Percentiles rank a stretch among this genome's conserved stretches.
Evolutionary conservation across 106 monocot species (phyloP).

Genomic region (Amphibolis antarctica): DNA sequence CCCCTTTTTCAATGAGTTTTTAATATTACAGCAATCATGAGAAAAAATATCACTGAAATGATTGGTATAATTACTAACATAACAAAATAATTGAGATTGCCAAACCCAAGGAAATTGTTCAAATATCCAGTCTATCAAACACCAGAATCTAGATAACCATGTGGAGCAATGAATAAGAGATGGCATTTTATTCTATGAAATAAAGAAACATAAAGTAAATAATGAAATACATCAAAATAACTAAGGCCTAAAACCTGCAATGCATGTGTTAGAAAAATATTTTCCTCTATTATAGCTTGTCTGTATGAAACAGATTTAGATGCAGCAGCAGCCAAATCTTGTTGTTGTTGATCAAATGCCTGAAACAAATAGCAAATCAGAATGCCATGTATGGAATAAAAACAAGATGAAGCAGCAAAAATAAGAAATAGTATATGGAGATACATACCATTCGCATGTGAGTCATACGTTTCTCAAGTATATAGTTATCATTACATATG

Average conservation of each 20-base stretch:
- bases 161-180: background rate
- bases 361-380: slow-evolving; percentile 16
- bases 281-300: slow-evolving; percentile 98
- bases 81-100: too few species aligned
- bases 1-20: too few species aligned
- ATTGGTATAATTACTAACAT: too few species aligned
- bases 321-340: slow-evolving; percentile 88
- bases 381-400: background rate
- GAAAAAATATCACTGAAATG: too few species aligned
- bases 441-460: slow-evolving; percentile 79
- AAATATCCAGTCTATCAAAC: too few species aligned
- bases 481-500: slow-evolving; percentile 67
- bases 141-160: background rate
- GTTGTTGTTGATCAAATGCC: slow-evolving; percentile 99
- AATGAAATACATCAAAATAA: background rate
- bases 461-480: slow-evolving; percentile 81
- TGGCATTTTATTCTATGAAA: background rate
- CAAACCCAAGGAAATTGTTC: too few species aligned
- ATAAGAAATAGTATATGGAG: background rate
- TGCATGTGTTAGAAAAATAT: slow-evolving; percentile 76
- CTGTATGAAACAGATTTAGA: slow-evolving; percentile 95
- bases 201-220: background rate
- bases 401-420: background rate
- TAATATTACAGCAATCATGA: too few species aligned
- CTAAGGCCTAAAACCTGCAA: slow-evolving; percentile 55